A percentile compares a stretch with the other conserved stretches of the same genome.
These are phyloP conservation scores for Quercus lobata DNA, from an alignment of 331 rosid genomes.

Conservation along the genomic window DNA sequence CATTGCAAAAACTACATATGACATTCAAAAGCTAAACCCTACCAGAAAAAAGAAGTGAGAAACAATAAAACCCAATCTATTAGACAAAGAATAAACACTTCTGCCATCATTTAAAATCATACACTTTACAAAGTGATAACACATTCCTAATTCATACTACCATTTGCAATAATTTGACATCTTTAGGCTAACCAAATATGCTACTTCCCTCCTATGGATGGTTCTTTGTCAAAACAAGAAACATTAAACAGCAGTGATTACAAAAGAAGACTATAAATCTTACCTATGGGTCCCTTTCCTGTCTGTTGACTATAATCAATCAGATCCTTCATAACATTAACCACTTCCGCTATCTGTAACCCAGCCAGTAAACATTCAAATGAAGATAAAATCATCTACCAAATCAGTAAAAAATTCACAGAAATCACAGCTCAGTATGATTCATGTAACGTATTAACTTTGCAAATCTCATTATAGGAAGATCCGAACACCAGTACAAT, in stretches of 20 bases:
- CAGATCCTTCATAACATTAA: conserved; percentile 95
- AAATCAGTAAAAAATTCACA: not conserved
- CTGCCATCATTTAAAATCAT: not conserved
- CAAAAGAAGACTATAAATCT: conserved; percentile 17
- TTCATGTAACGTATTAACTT: not conserved
- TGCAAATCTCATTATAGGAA: not conserved
- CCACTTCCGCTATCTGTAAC: conserved; percentile 91
- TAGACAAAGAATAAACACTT: not conserved
- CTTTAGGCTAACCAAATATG: not conserved
- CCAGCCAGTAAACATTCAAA: not conserved
- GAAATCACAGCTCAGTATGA: not conserved
- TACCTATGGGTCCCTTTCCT: conserved; percentile 88
- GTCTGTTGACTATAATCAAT: conserved; percentile 93
- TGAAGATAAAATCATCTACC: not conserved
- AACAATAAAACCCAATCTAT: not conserved
- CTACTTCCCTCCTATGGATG: not conserved
- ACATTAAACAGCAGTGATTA: not conserved
- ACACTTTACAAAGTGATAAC: not conserved
- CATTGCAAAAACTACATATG: not conserved
- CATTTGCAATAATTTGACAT: not conserved
- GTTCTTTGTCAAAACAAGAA: not conserved
- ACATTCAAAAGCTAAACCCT: not conserved
- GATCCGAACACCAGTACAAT: not conserved
- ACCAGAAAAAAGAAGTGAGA: not conserved
- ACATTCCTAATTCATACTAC: no score